Evolutionary conservation across 2,329 filamentous ascomycete genomes (phyloP).

Genomic region (Penicillium sclerotiorum): DNA sequence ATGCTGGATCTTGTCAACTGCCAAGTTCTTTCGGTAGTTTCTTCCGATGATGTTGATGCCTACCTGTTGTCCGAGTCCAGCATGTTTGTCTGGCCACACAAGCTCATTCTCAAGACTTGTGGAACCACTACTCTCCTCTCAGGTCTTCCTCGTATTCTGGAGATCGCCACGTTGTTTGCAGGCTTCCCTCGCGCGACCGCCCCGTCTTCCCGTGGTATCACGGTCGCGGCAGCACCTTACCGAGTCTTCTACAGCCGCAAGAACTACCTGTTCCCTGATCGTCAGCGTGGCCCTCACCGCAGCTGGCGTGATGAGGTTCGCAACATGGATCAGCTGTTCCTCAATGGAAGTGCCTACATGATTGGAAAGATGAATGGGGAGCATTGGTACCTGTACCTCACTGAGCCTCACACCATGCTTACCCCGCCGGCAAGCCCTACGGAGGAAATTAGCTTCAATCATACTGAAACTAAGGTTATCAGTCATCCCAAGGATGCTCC

Average conservation of each 20-base stretch:
- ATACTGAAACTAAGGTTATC: slow-evolving; percentile 63
- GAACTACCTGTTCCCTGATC: slow-evolving; percentile 95
- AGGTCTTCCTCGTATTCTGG: slow-evolving; percentile 85
- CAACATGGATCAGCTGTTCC: slow-evolving; percentile 87
- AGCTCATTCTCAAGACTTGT: slow-evolving; percentile 97
- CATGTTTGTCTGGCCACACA: slow-evolving; percentile 99
- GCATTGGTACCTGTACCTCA: slow-evolving; percentile 98
- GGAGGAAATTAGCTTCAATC: slow-evolving; percentile 49
- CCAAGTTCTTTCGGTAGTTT: slow-evolving; percentile 92
- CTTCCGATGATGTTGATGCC: slow-evolving; percentile 91
- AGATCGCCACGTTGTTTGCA: slow-evolving; percentile 83
- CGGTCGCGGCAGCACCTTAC: slow-evolving; percentile 82
- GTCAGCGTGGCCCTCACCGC: slow-evolving; percentile 89
- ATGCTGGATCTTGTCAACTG: slow-evolving; percentile 99
- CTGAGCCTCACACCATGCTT: slow-evolving; percentile 75
- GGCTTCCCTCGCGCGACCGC: slow-evolving; percentile 85
- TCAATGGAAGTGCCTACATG: slow-evolving; percentile 95
- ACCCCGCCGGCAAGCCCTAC: slow-evolving; percentile 80
- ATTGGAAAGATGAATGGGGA: slow-evolving; percentile 99
- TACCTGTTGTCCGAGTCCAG: slow-evolving; percentile 98
- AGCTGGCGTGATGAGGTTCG: slow-evolving; percentile 98
- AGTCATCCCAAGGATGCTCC: slow-evolving; percentile 50
- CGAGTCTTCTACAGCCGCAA: slow-evolving; percentile 98
- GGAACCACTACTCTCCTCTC: slow-evolving; percentile 92
- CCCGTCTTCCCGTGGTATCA: slow-evolving; percentile 65